Percentiles rank a stretch among this genome's conserved stretches.
These are phyloP conservation scores for Erodium maritimum DNA, from an alignment of 345 rosid species.

Conservation along the genomic window DNA sequence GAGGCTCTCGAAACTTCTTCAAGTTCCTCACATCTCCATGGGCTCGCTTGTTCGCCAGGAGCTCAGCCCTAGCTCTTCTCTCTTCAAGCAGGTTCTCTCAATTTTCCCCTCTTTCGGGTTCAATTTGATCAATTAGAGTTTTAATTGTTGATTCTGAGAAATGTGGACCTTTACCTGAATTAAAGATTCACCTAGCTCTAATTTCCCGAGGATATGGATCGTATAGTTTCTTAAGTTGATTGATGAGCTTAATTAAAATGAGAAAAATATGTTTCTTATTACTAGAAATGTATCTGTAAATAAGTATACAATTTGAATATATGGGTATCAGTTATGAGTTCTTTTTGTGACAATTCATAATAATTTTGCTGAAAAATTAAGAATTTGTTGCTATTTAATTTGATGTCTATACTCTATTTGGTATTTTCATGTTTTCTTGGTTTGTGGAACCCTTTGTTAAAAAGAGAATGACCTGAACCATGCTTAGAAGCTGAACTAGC, in stretches of 20 bases:
- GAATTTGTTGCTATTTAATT: not conserved
- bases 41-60: slow-evolving; percentile 75
- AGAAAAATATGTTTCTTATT: no score
- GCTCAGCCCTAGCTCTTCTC: slow-evolving; percentile 61
- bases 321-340: not conserved
- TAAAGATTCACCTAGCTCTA: not conserved
- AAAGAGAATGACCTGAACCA: no score
- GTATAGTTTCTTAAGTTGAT: no score
- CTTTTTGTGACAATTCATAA: not conserved
- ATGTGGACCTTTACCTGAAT: not conserved
- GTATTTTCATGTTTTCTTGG: not conserved
- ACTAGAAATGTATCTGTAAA: no score
- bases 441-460: not conserved
- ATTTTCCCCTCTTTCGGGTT: not conserved
- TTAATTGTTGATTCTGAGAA: not conserved
- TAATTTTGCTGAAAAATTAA: not conserved
- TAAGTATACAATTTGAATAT: not conserved
- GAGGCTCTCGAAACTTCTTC: slow-evolving; percentile 66
- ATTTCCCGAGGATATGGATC: not conserved
- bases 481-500: not conserved
- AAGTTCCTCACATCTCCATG: slow-evolving; percentile 91
- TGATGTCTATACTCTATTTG: not conserved
- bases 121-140: no score
- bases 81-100: slow-evolving; percentile 49
- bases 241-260: no score